These are phyloP conservation scores for Elymus sibiricus DNA, from an alignment of 176 grass and related monocot genomes.

Conservation along the genomic window DNA sequence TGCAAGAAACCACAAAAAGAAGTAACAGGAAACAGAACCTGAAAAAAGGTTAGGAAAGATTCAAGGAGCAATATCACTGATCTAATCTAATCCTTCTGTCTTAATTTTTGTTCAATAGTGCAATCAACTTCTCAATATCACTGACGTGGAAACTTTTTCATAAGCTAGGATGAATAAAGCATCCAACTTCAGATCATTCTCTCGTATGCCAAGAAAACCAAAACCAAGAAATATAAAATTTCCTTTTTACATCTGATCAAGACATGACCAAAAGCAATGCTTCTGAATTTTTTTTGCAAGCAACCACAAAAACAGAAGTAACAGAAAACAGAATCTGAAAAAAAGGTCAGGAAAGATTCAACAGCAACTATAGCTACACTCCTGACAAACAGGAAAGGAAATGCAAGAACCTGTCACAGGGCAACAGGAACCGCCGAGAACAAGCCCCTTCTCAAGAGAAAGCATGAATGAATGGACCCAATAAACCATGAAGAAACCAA, in stretches of 20 bases:
- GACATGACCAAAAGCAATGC: not conserved
- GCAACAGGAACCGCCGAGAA: not conserved
- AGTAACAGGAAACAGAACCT: not conserved
- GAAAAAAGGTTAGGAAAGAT: conserved; percentile 3
- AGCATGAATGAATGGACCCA: not conserved
- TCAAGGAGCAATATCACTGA: not conserved
- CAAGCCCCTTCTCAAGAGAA: not conserved
- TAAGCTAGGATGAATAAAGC: not conserved
- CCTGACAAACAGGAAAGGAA: not conserved
- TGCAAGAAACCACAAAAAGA: not conserved
- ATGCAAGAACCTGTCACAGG: not conserved
- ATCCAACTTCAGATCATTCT: not conserved
- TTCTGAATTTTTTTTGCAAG: conserved; percentile 1
- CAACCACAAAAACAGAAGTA: not conserved
- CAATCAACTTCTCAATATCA: not conserved
- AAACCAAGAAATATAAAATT: not conserved
- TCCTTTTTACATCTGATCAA: not conserved
- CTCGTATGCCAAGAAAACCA: not conserved
- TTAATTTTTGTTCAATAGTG: too few species aligned
- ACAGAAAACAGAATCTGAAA: not conserved
- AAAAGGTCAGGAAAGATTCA: not conserved
- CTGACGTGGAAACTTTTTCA: not conserved
- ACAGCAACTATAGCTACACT: not conserved
- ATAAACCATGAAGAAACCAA: not conserved
- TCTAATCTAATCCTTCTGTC: too few species aligned